Evolutionary conservation across 768 basidiomycete species (phyloP), one percentile per base, ranked within the genome.

Genomic region (Boletus rubroflammeus): DNA sequence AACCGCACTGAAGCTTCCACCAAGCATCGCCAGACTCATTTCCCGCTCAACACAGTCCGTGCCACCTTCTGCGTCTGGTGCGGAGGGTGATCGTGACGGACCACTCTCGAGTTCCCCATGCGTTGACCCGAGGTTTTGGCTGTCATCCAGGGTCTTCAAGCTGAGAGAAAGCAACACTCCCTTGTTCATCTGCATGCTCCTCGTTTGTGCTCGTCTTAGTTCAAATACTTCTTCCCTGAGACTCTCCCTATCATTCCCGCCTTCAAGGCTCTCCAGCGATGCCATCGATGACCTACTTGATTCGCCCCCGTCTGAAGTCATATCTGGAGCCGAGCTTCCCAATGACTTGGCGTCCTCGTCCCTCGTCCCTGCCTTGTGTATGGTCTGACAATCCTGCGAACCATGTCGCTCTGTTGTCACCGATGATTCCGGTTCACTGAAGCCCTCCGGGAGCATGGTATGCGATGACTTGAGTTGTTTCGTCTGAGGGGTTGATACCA

Each of bases 161-260:
- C 61, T 54, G 57, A 76, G 55, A 14, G 72, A 67, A 31, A 81
- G 59, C 26, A 81, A 59, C 43, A 78, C 68, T 5, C 76, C 79
- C 62, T 72, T 75, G 66, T 79, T 76, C 55, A 80, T 69, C 60
- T 79, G 77, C 62, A 82, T 68, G 55, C 79, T 82, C 62, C 73
- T 76, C 44, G 78, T 75, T 45, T 76, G 79, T 3, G 72, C 80
- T 13, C 77, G 73, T 57, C 71, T 73, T 42, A 80, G 68, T 55
- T 81, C 78, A 57, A 76, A 79, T 2, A 65, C 66, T 48, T 67
- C 71, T n/a, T 71, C 72, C 19, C 60, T 42, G 21, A 59, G 46
- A 23, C 69, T 62, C 35, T 54, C 57, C 36, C 38, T 50, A 8
- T 62, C 62, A 10, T 55, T 39, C 23, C 46, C 54, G 14, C 43